Evolutionary conservation across 306 rosid species (phyloP).

Genomic region (Begonia masoniana): DNA sequence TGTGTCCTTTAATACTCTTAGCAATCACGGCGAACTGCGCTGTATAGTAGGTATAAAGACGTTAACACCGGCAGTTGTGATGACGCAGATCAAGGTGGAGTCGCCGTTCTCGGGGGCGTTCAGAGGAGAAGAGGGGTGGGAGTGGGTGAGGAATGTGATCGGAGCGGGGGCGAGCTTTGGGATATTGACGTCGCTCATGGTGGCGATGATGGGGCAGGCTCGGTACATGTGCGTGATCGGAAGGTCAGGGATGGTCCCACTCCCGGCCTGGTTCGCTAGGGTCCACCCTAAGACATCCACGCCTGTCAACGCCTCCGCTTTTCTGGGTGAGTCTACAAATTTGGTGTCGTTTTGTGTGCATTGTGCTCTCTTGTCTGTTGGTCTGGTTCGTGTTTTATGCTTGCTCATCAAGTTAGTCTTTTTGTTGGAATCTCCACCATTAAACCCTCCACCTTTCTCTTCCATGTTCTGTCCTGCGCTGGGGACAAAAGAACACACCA

Average conservation of each 20-base stretch:
- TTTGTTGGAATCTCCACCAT: too few species aligned
- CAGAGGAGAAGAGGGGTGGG: conserved; percentile 48
- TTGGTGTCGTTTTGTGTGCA: too few species aligned
- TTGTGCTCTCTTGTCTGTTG: too few species aligned
- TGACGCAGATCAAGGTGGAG: conserved; percentile 35
- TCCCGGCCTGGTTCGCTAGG: conserved; percentile 84
- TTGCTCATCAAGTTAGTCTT: too few species aligned
- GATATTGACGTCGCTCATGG: conserved; percentile 72
- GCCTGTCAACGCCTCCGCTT: conserved; percentile 78
- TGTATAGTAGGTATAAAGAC: too few species aligned
- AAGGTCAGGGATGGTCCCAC: conserved; percentile 74
- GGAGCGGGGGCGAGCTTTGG: conserved; percentile 82
- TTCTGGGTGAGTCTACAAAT: conserved; percentile 35
- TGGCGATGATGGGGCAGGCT: conserved; percentile 93
- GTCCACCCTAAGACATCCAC: conserved; percentile 86
- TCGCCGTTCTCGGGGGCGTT: conserved; percentile 68
- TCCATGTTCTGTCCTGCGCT: too few species aligned
- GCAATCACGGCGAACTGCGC: too few species aligned
- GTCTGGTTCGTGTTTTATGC: too few species aligned
- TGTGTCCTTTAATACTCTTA: too few species aligned
- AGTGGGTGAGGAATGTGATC: conserved; percentile 74
- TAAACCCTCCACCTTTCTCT: too few species aligned
- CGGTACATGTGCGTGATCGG: conserved; percentile 90
- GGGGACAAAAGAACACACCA: too few species aligned
- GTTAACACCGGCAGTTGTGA: not conserved